phyloP scores from a whole-genome alignment of 331 rosid genomes.

The Acacia pycnantha region DNA sequence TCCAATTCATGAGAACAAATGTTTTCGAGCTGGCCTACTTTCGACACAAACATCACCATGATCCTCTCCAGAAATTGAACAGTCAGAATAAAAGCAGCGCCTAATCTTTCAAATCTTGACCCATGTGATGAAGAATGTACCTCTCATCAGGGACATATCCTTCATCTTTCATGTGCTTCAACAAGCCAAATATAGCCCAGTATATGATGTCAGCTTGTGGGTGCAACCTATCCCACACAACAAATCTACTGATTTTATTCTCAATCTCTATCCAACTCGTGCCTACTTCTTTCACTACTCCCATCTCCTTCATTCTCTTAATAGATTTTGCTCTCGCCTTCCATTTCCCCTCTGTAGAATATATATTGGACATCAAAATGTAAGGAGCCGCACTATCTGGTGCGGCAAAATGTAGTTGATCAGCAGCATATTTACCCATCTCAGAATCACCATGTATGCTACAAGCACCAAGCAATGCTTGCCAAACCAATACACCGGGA shows the following conservation, averaged over 20 bases:
- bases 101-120: slow-evolving; percentile 41
- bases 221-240: slow-evolving; percentile 72
- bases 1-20: neutral
- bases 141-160: slow-evolving; percentile 76
- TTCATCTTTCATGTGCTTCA: slow-evolving; percentile 72
- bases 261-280: slow-evolving; percentile 81
- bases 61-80: too few species aligned
- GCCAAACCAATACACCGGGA: slow-evolving; percentile 76
- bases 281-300: slow-evolving; percentile 77
- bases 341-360: slow-evolving; percentile 87
- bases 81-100: too few species aligned
- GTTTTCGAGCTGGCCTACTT: neutral
- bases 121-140: slow-evolving; percentile 53
- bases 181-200: slow-evolving; percentile 51
- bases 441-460: slow-evolving; percentile 67
- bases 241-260: slow-evolving; percentile 72
- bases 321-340: slow-evolving; percentile 82
- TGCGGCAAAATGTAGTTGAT: slow-evolving; percentile 50
- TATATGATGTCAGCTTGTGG: slow-evolving; percentile 61
- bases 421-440: slow-evolving; percentile 79
- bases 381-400: slow-evolving; percentile 73
- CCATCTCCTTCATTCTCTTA: slow-evolving; percentile 79
- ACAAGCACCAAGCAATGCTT: slow-evolving; percentile 90
- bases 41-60: too few species aligned
- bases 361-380: slow-evolving; percentile 81